These are phyloP conservation scores for Fusarium poae DNA, from an alignment of 2,329 filamentous ascomycete genomes.

Conservation along the genomic window DNA sequence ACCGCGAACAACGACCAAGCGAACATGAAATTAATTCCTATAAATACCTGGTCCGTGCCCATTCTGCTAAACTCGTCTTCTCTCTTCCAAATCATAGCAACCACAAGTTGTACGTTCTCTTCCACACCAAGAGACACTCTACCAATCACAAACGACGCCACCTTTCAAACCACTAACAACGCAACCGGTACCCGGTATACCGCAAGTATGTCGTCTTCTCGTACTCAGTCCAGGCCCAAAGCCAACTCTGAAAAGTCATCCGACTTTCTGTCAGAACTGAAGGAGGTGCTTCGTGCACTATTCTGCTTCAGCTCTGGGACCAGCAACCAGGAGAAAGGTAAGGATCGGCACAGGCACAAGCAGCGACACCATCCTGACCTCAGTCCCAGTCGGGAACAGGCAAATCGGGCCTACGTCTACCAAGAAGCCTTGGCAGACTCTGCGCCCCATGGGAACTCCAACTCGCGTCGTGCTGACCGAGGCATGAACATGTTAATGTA, in stretches of 20 bases:
- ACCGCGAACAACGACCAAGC: not conserved
- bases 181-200: not conserved
- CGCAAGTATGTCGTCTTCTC: not conserved
- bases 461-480: accelerated
- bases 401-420: not conserved
- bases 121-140: not conserved
- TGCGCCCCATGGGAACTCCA: not conserved
- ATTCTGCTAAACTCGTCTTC: accelerated
- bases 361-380: not conserved
- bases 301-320: not conserved
- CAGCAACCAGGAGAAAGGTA: not conserved
- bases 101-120: not conserved
- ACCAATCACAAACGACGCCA: not conserved
- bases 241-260: not conserved
- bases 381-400: not conserved
- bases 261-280: not conserved
- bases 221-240: not conserved
- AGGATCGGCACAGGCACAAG: not conserved
- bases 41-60: not conserved
- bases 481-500: not conserved
- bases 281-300: not conserved
- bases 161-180: not conserved
- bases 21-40: not conserved
- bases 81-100: not conserved
- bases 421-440: not conserved